Evolutionary conservation across 2,329 filamentous ascomycete species (phyloP).

Genomic region (Fusarium scirpi): DNA sequence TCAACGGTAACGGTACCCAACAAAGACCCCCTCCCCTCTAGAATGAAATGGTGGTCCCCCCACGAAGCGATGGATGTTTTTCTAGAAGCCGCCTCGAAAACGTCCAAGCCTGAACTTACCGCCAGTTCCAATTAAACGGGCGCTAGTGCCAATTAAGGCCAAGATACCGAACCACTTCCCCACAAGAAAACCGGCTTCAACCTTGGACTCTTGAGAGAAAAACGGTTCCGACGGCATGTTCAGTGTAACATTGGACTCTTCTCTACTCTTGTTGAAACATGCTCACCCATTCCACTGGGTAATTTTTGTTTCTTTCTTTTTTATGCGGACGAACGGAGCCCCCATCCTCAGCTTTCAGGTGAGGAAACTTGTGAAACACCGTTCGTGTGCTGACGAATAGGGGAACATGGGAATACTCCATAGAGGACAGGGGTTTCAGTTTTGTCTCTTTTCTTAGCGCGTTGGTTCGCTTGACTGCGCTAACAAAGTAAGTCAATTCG

Average conservation of each 20-base stretch:
- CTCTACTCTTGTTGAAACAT: neutral
- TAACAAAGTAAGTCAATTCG: neutral
- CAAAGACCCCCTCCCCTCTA: neutral
- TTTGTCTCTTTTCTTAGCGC: neutral
- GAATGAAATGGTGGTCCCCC: neutral
- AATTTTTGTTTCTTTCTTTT: neutral
- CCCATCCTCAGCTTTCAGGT: neutral
- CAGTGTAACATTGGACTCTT: neutral
- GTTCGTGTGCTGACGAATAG: neutral
- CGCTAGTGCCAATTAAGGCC: neutral
- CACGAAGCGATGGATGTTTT: neutral
- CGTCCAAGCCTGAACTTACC: neutral
- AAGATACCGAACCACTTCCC: neutral
- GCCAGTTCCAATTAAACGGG: neutral
- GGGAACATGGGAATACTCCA: neutral
- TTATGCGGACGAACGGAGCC: neutral
- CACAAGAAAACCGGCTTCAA: neutral
- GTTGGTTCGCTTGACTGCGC: neutral
- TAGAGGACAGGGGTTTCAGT: neutral
- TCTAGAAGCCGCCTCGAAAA: neutral
- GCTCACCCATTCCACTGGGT: neutral
- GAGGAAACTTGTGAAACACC: neutral
- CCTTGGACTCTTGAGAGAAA: neutral
- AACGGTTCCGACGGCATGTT: slow-evolving; percentile 2
- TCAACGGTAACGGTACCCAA: neutral